phyloP scores from a whole-genome alignment of 2,329 filamentous ascomycete genomes.

The Capronia americana region DNA sequence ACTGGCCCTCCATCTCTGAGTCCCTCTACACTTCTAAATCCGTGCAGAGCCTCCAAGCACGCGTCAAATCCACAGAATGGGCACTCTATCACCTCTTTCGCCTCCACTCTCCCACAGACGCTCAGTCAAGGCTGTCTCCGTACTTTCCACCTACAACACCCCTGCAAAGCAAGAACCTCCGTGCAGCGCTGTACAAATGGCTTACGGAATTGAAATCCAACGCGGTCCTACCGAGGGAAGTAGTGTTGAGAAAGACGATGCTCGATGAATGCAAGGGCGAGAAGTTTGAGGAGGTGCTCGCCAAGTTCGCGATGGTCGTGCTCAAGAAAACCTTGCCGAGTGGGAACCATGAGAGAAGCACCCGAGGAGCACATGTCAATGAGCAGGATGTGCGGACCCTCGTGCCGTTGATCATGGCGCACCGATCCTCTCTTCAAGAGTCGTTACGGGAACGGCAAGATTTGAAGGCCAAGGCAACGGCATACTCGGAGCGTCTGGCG shows the following conservation, averaged over 20 bases:
- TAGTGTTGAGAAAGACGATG: conserved; percentile 88
- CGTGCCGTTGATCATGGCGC: conserved; percentile 72
- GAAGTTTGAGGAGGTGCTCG: conserved; percentile 83
- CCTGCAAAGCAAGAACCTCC: conserved; percentile 87
- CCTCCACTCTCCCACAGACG: conserved; percentile 79
- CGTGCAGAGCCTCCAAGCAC: conserved; percentile 76
- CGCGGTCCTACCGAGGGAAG: conserved; percentile 79
- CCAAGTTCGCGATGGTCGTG: conserved; percentile 82
- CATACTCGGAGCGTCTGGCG: conserved; percentile 3
- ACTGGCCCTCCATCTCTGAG: conserved; percentile 79
- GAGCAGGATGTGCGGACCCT: conserved; percentile 52
- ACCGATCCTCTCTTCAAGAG: conserved; percentile 68
- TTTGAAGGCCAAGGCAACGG: conserved; percentile 10
- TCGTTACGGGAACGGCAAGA: conserved; percentile 32
- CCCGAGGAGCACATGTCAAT: background rate
- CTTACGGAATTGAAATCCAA: conserved; percentile 88
- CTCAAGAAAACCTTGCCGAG: conserved; percentile 63
- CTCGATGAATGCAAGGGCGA: conserved; percentile 95
- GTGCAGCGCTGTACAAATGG: conserved; percentile 78
- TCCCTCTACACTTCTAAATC: conserved; percentile 63
- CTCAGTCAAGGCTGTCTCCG: conserved; percentile 81
- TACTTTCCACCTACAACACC: conserved; percentile 92
- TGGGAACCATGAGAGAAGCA: background rate
- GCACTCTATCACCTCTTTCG: conserved; percentile 84
- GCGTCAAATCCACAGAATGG: conserved; percentile 87